Base-by-base conservation (phyloP, 139 green algal genomes). In the Chlamydomonas sp. region DNA sequence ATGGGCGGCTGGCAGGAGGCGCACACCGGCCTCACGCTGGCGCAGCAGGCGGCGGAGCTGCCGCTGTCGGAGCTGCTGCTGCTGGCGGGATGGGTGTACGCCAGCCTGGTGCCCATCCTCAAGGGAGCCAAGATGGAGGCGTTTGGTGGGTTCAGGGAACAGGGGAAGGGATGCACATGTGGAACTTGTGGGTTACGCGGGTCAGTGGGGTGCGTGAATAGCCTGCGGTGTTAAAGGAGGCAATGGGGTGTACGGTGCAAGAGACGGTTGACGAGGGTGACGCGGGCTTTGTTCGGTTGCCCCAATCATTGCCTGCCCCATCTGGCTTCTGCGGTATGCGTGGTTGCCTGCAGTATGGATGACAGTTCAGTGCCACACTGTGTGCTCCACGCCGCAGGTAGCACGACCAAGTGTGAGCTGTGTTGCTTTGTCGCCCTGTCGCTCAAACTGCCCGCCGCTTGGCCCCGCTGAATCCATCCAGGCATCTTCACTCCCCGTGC, bases 111-210 rank as follows among this genome's bases (percentile, higher is more conserved):
- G 60, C 96, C 96, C 5, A 95, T 97, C 49, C 85, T 91, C 10
- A 96, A 95, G 77, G 95, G 95, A 0, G 94, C 92, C 4, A 94
- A 94, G 68, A 90, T 95, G 57, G 96, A 98, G 89, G 83, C 95
- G 1, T 98, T 98, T 78, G 91, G 92, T 93, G 67, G 17, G 84
- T 73, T 10, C n/a, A 79, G 77, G 61, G 9, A 64, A 15, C 5
- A 8, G n/a, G 17, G 7, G 20, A 61, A 78, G 20, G 73, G 20
- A 14, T 78, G 73, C 73, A 78, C 20, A n/a, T n/a, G n/a, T n/a
- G n/a, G n/a, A n/a, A n/a, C n/a, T n/a, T n/a, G n/a, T n/a, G 68
- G 68, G 15, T 14, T 74, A n/a, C 14, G 68, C 15, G 14, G 68
- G 68, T 74, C 15, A n/a, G 15, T 15, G 68, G 67, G 17, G 84